These are phyloP conservation scores for Oryza coarctata DNA, from an alignment of 176 grass and related monocot species.

Conservation along the genomic window DNA sequence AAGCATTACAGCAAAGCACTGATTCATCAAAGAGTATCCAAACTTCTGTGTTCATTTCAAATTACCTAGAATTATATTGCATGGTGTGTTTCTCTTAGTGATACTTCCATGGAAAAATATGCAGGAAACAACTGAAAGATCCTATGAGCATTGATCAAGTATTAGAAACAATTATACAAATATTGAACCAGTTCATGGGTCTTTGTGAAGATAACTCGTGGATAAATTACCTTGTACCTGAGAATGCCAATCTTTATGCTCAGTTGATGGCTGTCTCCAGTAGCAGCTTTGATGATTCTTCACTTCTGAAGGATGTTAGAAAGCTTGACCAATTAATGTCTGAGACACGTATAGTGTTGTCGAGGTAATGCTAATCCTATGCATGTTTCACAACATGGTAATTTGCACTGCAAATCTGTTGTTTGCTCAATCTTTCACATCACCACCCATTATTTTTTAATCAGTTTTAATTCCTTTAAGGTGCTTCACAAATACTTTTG, in stretches of 20 bases:
- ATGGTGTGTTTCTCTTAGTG: neutral
- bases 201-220: slow-evolving; percentile 62
- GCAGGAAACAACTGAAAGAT: slow-evolving; percentile 92
- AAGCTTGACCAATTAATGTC: slow-evolving; percentile 88
- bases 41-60: neutral
- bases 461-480: neutral
- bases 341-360: slow-evolving; percentile 75
- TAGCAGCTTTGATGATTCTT: slow-evolving; percentile 61
- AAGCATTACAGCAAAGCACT: neutral
- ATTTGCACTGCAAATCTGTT: neutral
- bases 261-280: slow-evolving; percentile 69
- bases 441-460: neutral
- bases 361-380: slow-evolving; percentile 59
- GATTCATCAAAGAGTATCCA: neutral
- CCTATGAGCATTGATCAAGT: slow-evolving; percentile 74
- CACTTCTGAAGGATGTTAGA: slow-evolving; percentile 66
- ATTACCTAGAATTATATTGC: neutral
- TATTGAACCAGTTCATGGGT: slow-evolving; percentile 69
- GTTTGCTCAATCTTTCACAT: neutral
- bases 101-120: slow-evolving; percentile 27
- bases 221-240: slow-evolving; percentile 84
- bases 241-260: slow-evolving; percentile 65
- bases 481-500: neutral
- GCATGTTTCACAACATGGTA: neutral
- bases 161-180: slow-evolving; percentile 60